Base-by-base conservation (phyloP, 345 rosid genomes). In the Citrus mangshanensis region DNA sequence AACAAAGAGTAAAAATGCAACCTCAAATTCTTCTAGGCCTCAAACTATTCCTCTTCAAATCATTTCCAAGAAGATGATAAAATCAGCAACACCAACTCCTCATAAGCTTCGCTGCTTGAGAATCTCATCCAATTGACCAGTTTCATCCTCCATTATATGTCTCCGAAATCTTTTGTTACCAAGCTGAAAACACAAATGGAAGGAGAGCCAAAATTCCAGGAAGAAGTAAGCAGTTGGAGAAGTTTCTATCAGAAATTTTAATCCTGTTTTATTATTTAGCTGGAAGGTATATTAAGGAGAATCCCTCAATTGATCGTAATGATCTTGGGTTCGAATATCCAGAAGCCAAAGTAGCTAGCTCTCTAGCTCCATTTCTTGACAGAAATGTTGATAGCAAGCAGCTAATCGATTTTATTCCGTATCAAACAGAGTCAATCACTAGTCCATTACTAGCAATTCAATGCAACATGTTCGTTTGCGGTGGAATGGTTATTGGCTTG, bases 381-480 rank as follows among this genome's bases (percentile, higher is more conserved):
- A 82, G 66, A 16, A 51, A 69, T 6, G 27, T 69, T n/a, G 70
- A 68, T 7, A 42, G 59, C 46, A 51, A 56, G 68, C 32, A 40
- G 68, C 49, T 80, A 9, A 68, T 61, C 6, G 69, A 27, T 68
- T 64, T 83, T 2, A 28, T 73, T 24, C 76, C 79, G 5, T 21
- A 7, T 46, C 34, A 22, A 22, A 16, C 14, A 6, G 81, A 80
- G 70, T 83, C 83, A 5, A n/a, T 40, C 2, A 12, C 71, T 0
- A 76, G 55, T 51, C 83, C 83, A 3, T 51, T 83, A 38, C 9
- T 77, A 19, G 13, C 68, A 28, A 30, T 79, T n/a, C 80, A 75
- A 46, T 32, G 77, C 34, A 82, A 64, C 58, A 25, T 34, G 24
- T 79, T 82, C 32, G 64, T 75, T 4, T 82, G 85, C 21, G 82